A percentile compares a stretch with the other conserved stretches of the same genome.
These are phyloP conservation scores for Saccharum hybrid DNA, from an alignment of 202 grass and related monocot species.

Conservation along the genomic window DNA sequence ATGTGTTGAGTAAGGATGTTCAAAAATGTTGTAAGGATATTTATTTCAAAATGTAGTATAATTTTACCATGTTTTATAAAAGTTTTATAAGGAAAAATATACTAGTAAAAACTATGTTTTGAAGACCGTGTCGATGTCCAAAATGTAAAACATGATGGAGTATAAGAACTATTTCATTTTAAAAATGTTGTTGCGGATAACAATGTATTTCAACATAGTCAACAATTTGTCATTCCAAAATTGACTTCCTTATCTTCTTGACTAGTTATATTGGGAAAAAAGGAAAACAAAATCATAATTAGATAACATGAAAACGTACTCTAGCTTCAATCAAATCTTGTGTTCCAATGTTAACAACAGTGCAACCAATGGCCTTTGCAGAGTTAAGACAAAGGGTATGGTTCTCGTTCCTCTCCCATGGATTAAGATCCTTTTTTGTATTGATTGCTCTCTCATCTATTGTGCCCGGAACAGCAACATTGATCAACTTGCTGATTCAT, in stretches of 20 bases:
- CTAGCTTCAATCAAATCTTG: slow-evolving; percentile 93
- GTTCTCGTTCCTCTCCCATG: slow-evolving; percentile 98
- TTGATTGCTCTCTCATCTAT: slow-evolving; percentile 98
- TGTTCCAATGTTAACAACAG: slow-evolving; percentile 95
- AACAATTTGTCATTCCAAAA: neutral
- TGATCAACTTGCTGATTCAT: slow-evolving; percentile 87
- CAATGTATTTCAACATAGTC: slow-evolving; percentile 13
- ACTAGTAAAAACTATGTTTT: neutral
- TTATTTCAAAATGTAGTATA: neutral
- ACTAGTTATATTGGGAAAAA: slow-evolving; percentile 3
- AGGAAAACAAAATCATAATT: neutral
- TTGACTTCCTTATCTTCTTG: neutral
- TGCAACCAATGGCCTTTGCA: slow-evolving; percentile 97
- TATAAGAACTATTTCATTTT: slow-evolving; percentile 6
- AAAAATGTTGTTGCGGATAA: neutral
- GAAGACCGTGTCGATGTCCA: neutral
- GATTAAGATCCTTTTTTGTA: slow-evolving; percentile 78
- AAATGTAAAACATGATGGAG: neutral
- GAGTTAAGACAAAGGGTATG: slow-evolving; percentile 96
- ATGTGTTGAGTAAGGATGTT: neutral
- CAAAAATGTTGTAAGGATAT: neutral
- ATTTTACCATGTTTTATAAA: neutral
- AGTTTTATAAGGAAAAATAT: neutral
- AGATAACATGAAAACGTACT: slow-evolving; percentile 53
- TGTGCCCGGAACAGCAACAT: slow-evolving; percentile 89